Base-by-base conservation (phyloP, 129 eudicot species). In the Flaveria sonorensis region DNA sequence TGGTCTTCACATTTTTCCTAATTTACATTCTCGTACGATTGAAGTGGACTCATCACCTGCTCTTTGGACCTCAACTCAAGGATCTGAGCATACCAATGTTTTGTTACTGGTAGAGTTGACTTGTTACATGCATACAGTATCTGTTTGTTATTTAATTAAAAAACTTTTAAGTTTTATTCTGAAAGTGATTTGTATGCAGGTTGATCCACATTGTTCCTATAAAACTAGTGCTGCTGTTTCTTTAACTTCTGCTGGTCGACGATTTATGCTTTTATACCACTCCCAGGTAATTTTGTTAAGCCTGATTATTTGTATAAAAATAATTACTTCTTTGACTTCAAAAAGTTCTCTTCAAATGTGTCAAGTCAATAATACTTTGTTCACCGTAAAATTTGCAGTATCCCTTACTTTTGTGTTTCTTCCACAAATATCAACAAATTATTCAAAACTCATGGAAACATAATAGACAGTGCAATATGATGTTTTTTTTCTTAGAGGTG, bases 181-280 rank as follows among this genome's bases (percentile, higher is more conserved):
- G 18, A 60, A 62, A 71, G 65, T 73, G 51, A 62, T 71, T 65
- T 47, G 51, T 73, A 68, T 76, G 78, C 92, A 95, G 99, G 87
- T 91, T 53, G 99, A 95, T 79, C 99, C 99, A 15, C 99, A 95
- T 86, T 95, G 99, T 77, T 90, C 99, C 2, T 95, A 91, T 72
- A 85, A 74, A 88, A 80, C 86, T 73, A 83, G 89, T 70, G 79
- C 77, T 71, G 68, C 87, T 72, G 87, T 88, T 71, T 89, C 97
- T 55, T 14, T 79, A 39, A 77, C 88, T 61, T 88, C 92, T 59
- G 83, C 94, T 69, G 90, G 87, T 62, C 81, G 90, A 43, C 88
- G 99, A 89, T 95, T 95, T 86, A 62, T 91, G 85, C 96, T 95
- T 82, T 70, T 91, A 61, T 95, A 95, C 75, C 23, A 67, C 81